Percentiles rank a stretch among this genome's conserved stretches.
These are phyloP conservation scores for Przewalskia tangutica DNA, from an alignment of 257 asterid genomes.

Conservation along the genomic window DNA sequence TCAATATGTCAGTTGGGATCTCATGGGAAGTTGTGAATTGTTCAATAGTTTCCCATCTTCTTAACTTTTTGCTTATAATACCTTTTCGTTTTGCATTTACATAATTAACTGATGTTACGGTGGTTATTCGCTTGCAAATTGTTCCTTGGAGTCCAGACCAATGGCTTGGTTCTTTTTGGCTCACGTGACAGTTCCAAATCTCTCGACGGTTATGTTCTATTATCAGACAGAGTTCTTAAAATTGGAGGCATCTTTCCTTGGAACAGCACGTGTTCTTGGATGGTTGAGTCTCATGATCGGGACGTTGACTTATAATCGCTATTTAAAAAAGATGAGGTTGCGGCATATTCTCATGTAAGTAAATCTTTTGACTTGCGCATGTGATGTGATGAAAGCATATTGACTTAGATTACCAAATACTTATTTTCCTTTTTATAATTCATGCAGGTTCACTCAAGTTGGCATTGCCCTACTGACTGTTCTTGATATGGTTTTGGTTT, in stretches of 20 bases:
- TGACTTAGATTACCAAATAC: background rate
- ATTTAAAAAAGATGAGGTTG: conserved; percentile 67
- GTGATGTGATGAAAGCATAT: background rate
- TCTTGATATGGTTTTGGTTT: conserved; percentile 61
- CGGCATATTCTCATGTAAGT: conserved; percentile 78
- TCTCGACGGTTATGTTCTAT: conserved; percentile 82
- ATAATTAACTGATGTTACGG: conserved; percentile 6
- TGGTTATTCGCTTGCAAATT: conserved; percentile 13
- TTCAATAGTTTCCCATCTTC: background rate
- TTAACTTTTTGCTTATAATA: background rate
- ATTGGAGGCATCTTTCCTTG: conserved; percentile 87
- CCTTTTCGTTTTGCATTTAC: background rate
- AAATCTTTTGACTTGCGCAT: background rate
- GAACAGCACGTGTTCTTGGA: conserved; percentile 82
- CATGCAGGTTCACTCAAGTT: conserved; percentile 68
- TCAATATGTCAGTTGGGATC: background rate
- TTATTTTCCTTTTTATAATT: background rate
- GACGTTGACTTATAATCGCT: conserved; percentile 65
- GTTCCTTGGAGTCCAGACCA: conserved; percentile 50
- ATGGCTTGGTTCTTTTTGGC: conserved; percentile 98
- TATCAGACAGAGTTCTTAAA: conserved; percentile 78
- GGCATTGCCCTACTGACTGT: conserved; percentile 52
- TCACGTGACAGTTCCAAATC: conserved; percentile 74
- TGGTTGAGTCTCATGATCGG: conserved; percentile 96
- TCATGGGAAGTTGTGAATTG: background rate